Evolutionary conservation across 2,329 filamentous ascomycete species (phyloP).

Genomic region (Iodosphaeria phyllophila): DNA sequence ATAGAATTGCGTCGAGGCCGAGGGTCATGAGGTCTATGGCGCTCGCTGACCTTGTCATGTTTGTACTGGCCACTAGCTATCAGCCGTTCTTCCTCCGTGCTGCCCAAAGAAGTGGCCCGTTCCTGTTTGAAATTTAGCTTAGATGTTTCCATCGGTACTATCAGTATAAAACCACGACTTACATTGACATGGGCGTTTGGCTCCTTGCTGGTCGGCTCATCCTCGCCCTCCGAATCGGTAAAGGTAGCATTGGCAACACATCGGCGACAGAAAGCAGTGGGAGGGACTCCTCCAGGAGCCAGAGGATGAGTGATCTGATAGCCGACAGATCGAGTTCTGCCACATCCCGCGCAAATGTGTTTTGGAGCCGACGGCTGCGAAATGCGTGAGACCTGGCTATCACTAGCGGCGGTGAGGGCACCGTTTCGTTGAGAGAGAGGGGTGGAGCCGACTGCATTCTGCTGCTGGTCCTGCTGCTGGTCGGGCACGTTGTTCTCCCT

Average conservation of each 20-base stretch:
- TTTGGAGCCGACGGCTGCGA: too few relatives aligned
- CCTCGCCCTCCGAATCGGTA: slow-evolving; percentile 5
- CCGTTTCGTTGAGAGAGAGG: too few relatives aligned
- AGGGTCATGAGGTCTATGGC: slow-evolving; percentile 1
- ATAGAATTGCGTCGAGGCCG: slow-evolving; percentile 2
- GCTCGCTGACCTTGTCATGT: slow-evolving; percentile 1
- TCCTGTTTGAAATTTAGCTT: slow-evolving; percentile 1
- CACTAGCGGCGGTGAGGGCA: too few relatives aligned
- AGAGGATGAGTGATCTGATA: slow-evolving; percentile 4
- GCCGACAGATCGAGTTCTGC: slow-evolving; percentile 3
- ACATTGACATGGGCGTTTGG: too few relatives aligned
- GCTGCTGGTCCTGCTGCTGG: too few relatives aligned
- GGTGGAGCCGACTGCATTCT: too few relatives aligned
- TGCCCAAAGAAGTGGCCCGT: background rate
- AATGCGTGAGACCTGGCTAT: too few relatives aligned
- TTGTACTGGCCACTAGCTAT: slow-evolving; percentile 1
- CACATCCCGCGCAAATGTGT: slow-evolving; percentile 4
- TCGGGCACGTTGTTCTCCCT: too few relatives aligned
- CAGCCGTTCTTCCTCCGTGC: slow-evolving; percentile 1
- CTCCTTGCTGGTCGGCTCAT: too few relatives aligned
- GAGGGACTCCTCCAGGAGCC: slow-evolving; percentile 1
- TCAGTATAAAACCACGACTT: too few relatives aligned
- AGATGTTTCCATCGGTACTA: too few relatives aligned
- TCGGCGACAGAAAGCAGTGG: slow-evolving; percentile 3
- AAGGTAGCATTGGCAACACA: slow-evolving; percentile 3